These are phyloP conservation scores for Penicillium vulpinum DNA, from an alignment of 2,329 filamentous ascomycete genomes.

Conservation along the genomic window DNA sequence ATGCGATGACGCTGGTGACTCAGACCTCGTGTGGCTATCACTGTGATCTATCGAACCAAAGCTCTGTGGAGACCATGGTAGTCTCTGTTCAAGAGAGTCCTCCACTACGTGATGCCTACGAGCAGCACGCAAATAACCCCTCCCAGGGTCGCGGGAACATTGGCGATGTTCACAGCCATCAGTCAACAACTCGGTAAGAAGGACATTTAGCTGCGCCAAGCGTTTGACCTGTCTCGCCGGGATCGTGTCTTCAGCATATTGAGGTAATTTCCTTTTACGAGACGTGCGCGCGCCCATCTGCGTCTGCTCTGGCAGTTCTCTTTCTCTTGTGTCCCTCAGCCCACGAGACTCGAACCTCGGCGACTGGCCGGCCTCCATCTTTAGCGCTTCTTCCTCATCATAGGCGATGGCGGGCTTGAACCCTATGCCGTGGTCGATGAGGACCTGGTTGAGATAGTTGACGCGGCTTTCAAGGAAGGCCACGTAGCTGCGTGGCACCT, in stretches of 20 bases:
- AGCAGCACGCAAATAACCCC: background rate
- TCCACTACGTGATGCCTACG: background rate
- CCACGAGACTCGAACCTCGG: background rate
- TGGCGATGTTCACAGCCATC: background rate
- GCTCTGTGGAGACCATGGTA: constrained; percentile 6
- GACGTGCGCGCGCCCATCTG: background rate
- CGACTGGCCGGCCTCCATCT: background rate
- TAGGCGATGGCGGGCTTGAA: constrained; percentile 66
- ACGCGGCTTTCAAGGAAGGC: constrained; percentile 81
- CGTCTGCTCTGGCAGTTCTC: background rate
- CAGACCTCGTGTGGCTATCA: background rate
- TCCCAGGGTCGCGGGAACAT: background rate
- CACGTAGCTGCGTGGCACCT: constrained; percentile 80
- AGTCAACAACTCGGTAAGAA: constrained; percentile 4
- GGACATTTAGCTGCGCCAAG: constrained; percentile 4
- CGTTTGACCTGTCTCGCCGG: constrained; percentile 2
- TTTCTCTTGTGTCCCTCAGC: background rate
- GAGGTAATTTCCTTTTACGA: constrained; percentile 1
- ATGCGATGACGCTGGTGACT: background rate
- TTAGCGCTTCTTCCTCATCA: constrained; percentile 45
- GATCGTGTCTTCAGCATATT: background rate
- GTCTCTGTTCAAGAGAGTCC: background rate
- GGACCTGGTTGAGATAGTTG: constrained; percentile 69
- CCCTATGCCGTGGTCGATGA: constrained; percentile 62
- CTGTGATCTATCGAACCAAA: constrained; percentile 2